Evolutionary conservation across 805 yeast species (phyloP).

Genomic region (Candida chilensis): DNA sequence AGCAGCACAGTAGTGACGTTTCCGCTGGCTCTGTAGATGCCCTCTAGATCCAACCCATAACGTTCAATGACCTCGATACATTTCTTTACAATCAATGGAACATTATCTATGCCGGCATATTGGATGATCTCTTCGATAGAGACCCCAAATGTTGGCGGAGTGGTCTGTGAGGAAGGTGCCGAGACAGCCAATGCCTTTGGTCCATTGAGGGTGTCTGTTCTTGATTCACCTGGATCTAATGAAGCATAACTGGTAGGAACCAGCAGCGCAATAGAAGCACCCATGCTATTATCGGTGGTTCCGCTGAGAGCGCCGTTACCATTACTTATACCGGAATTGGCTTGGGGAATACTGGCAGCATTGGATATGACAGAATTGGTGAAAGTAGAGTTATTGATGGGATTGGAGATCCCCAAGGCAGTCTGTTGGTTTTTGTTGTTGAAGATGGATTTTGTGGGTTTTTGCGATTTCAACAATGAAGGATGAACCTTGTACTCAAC

Average conservation of each 20-base stretch:
- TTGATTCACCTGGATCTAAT: neutral
- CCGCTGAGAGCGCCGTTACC: neutral
- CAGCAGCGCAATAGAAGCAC: too few species aligned
- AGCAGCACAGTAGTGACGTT: slow-evolving; percentile 67
- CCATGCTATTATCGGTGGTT: neutral
- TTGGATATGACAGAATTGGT: neutral
- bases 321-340: too few species aligned
- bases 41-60: slow-evolving; percentile 80
- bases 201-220: neutral
- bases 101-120: slow-evolving; percentile 78
- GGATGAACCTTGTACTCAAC: slow-evolving; percentile 69
- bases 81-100: slow-evolving; percentile 82
- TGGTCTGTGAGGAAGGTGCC: slow-evolving; percentile 1
- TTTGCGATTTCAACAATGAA: slow-evolving; percentile 28
- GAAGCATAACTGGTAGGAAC: neutral
- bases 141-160: slow-evolving; percentile 64
- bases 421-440: neutral
- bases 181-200: neutral
- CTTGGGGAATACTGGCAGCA: neutral
- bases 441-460: slow-evolving; percentile 1
- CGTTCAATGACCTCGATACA: slow-evolving; percentile 83
- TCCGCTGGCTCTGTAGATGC: slow-evolving; percentile 83
- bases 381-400: too few species aligned
- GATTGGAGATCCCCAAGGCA: too few species aligned
- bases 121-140: slow-evolving; percentile 72